These are phyloP conservation scores for Hyaloperonospora brassicae DNA, from an alignment of 352 stramenopile species.

Conservation along the genomic window DNA sequence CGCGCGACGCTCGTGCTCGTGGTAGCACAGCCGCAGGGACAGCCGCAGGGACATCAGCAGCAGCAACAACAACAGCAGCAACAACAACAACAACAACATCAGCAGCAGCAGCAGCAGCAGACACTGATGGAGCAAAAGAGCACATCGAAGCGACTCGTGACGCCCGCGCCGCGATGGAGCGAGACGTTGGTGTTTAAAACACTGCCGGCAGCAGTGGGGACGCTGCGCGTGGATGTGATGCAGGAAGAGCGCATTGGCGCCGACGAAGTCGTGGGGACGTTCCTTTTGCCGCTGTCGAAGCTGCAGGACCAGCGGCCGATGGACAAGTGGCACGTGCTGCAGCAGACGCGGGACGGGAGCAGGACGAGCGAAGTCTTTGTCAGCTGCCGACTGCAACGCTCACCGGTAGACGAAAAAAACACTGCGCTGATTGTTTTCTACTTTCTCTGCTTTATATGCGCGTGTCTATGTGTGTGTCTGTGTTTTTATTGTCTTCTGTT, in stretches of 20 bases:
- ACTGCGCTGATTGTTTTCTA: no score
- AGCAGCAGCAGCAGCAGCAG: no score
- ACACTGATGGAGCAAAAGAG: constrained; percentile 29
- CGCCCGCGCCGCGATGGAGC: constrained; percentile 28
- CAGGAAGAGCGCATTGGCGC: constrained; percentile 51
- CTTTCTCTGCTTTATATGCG: no score
- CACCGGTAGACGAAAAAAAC: constrained; percentile 21
- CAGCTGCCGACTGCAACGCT: constrained; percentile 44
- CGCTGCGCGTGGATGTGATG: constrained; percentile 44
- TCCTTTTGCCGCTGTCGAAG: constrained; percentile 32
- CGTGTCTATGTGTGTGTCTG: background rate
- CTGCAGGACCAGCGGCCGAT: constrained; percentile 44
- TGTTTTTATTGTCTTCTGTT: background rate
- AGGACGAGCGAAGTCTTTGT: constrained; percentile 34
- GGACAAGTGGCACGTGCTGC: constrained; percentile 44
- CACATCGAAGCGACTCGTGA: constrained; percentile 32
- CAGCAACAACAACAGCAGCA: no score
- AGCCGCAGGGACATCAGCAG: no score
- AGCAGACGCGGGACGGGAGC: constrained; percentile 21
- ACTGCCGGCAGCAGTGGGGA: constrained; percentile 34
- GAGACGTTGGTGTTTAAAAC: constrained; percentile 39
- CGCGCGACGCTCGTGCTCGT: constrained; percentile 35
- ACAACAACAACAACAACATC: no score
- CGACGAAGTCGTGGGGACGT: constrained; percentile 32
- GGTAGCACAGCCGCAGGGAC: constrained; percentile 1